These are phyloP conservation scores for Beauveria bassiana DNA, from an alignment of 2,329 filamentous ascomycete species.

Conservation along the genomic window DNA sequence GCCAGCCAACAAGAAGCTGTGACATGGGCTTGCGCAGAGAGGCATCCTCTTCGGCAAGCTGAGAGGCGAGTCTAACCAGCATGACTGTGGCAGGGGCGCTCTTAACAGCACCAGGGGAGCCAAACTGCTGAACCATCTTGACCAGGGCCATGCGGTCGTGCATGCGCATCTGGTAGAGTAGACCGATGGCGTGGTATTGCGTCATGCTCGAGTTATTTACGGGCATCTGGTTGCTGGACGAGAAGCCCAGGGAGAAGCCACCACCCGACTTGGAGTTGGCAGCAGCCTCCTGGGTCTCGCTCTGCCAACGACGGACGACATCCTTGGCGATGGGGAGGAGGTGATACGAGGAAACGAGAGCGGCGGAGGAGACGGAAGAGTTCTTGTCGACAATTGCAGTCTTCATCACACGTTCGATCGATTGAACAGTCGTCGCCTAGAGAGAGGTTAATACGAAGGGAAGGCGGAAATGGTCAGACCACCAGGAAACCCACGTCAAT, in stretches of 20 bases:
- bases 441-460: conserved; percentile 18
- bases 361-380: conserved; percentile 91
- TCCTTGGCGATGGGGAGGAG: conserved; percentile 93
- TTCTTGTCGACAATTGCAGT: conserved; percentile 99
- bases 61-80: conserved; percentile 85
- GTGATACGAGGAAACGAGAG: conserved; percentile 94
- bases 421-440: conserved; percentile 88
- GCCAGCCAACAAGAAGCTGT: conserved; percentile 89
- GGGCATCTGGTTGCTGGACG: conserved; percentile 63
- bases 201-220: conserved; percentile 95
- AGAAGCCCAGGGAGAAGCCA: conserved; percentile 87
- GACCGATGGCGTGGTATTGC: conserved; percentile 95
- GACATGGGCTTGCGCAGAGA: conserved; percentile 93
- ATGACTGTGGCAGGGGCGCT: conserved; percentile 88
- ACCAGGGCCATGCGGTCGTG: conserved; percentile 97
- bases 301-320: conserved; percentile 95
- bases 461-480: background rate
- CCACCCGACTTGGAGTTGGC: conserved; percentile 81
- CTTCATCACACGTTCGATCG: conserved; percentile 97
- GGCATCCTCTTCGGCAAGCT: conserved; percentile 87
- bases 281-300: conserved; percentile 94
- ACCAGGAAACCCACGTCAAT: conserved; percentile 64
- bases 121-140: conserved; percentile 99
- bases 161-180: conserved; percentile 94
- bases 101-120: conserved; percentile 83